These are phyloP conservation scores for Alternaria longipes DNA, from an alignment of 2,329 filamentous ascomycete species.

Conservation along the genomic window DNA sequence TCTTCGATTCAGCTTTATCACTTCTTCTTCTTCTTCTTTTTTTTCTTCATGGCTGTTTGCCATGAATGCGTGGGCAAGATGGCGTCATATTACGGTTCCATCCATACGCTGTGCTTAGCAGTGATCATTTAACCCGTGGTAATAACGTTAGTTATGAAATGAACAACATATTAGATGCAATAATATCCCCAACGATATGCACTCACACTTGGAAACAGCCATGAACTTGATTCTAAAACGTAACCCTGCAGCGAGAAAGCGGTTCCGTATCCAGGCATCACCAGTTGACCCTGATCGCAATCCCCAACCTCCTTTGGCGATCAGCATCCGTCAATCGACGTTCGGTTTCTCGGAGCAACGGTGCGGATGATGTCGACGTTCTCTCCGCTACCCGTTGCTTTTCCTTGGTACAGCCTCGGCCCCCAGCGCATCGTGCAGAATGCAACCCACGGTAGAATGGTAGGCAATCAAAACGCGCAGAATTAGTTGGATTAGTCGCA, in stretches of 20 bases:
- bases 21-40: background rate
- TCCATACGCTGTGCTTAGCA: background rate
- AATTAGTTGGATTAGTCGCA: background rate
- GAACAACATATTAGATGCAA: background rate
- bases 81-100: background rate
- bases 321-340: background rate
- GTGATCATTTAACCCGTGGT: background rate
- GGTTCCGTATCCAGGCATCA: background rate
- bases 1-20: background rate
- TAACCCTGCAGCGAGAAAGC: background rate
- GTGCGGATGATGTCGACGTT: background rate
- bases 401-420: slow-evolving; percentile 2
- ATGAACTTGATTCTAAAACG: background rate
- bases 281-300: background rate
- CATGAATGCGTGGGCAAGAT: background rate
- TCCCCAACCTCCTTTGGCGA: background rate
- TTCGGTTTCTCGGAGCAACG: background rate
- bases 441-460: background rate
- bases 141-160: background rate
- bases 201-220: background rate
- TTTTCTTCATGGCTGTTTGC: background rate
- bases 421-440: background rate
- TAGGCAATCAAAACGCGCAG: background rate
- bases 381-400: slow-evolving; percentile 1
- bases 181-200: background rate